phyloP scores from a whole-genome alignment of 1,284 basidiomycete genomes.

The Cryptococcus sp. region DNA sequence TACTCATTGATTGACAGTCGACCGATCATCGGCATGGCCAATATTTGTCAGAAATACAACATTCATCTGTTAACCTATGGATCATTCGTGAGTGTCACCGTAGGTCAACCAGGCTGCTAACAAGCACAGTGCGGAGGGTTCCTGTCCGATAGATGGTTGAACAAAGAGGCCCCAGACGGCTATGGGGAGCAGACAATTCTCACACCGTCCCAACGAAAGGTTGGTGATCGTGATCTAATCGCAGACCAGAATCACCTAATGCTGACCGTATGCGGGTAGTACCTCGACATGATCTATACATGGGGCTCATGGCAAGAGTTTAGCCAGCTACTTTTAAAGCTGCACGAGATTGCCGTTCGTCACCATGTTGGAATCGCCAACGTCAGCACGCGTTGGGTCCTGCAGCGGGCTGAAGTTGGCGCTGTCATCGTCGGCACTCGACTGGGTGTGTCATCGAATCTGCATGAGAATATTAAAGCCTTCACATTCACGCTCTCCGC shows the following conservation, averaged over 20 bases:
- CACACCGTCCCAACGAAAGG: slow-evolving; percentile 80
- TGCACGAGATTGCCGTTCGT: too few species aligned
- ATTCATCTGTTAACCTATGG: slow-evolving; percentile 78
- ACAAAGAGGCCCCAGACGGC: slow-evolving; percentile 66
- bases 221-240: slow-evolving; percentile 27
- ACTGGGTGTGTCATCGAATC: slow-evolving; percentile 72
- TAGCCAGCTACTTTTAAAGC: too few species aligned
- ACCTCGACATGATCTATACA: too few species aligned
- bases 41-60: slow-evolving; percentile 69
- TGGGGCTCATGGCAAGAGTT: too few species aligned
- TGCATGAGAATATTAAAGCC: slow-evolving; percentile 65
- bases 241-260: too few species aligned
- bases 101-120: slow-evolving; percentile 10
- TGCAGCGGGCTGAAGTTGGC: too few species aligned
- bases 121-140: slow-evolving; percentile 72
- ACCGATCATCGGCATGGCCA: slow-evolving; percentile 71
- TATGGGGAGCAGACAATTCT: slow-evolving; percentile 60
- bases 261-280: too few species aligned
- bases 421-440: slow-evolving; percentile 70
- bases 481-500: slow-evolving; percentile 63
- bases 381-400: too few species aligned
- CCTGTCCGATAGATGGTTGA: slow-evolving; percentile 72
- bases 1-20: slow-evolving; percentile 77
- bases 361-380: too few species aligned
- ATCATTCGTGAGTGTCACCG: slow-evolving; percentile 61